Percentiles rank a stretch among this genome's conserved stretches.
Evolutionary conservation across 1,284 basidiomycete species (phyloP).

Genomic region (Cryptococcus sp.): DNA sequence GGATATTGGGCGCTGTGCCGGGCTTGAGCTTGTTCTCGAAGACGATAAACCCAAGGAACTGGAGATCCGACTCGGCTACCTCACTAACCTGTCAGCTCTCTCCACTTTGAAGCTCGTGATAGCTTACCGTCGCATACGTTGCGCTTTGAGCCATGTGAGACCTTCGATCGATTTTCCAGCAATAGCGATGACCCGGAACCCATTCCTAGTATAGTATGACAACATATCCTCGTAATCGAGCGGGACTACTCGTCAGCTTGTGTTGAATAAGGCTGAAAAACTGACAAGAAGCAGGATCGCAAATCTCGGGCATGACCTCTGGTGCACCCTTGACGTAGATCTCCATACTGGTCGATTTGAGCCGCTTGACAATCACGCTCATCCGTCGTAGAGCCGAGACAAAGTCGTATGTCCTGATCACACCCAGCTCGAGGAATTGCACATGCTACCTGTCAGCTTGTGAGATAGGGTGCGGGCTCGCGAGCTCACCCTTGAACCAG

Average conservation of each 20-base stretch:
- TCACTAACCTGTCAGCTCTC: slow-evolving; percentile 55
- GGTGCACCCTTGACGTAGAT: slow-evolving; percentile 98
- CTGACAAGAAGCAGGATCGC: slow-evolving; percentile 78
- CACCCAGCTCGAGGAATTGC: slow-evolving; percentile 92
- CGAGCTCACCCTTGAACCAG: slow-evolving; percentile 60
- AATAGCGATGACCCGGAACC: slow-evolving; percentile 96
- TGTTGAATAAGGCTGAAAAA: slow-evolving; percentile 9
- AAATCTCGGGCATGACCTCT: slow-evolving; percentile 95
- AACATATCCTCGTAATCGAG: slow-evolving; percentile 94
- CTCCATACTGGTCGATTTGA: slow-evolving; percentile 93
- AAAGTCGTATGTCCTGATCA: slow-evolving; percentile 95
- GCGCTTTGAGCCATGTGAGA: slow-evolving; percentile 94
- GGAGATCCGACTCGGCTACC: slow-evolving; percentile 84
- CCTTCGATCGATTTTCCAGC: slow-evolving; percentile 93
- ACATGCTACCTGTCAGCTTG: slow-evolving; percentile 59
- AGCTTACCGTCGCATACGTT: slow-evolving; percentile 81
- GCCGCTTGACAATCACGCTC: slow-evolving; percentile 94
- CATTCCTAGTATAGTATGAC: slow-evolving; percentile 94
- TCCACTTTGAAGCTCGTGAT: no score
- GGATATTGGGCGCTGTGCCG: slow-evolving; percentile 86
- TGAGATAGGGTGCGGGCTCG: neutral
- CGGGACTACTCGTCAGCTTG: slow-evolving; percentile 59
- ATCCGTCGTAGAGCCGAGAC: slow-evolving; percentile 88
- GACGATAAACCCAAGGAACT: slow-evolving; percentile 92
- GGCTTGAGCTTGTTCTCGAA: slow-evolving; percentile 99